Conservation (phyloP, 805 yeast species). For the Wickerhamiella azymoides region DNA sequence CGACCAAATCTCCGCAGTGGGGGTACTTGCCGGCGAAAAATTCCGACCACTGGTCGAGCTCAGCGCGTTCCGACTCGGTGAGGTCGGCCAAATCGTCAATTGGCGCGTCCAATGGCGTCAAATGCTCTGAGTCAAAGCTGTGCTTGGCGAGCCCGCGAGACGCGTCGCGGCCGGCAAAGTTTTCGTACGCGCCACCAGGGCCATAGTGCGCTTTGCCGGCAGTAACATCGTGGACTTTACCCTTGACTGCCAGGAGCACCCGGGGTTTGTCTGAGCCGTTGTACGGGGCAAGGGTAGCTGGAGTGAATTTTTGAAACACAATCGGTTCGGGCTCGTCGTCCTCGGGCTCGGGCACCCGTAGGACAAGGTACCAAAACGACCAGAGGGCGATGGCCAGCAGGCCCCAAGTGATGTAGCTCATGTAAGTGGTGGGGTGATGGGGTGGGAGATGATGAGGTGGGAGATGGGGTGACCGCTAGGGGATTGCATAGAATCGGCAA, state of each 20-base stretch:
- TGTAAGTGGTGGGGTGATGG: too few relatives aligned
- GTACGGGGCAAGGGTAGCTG: constrained; percentile 53
- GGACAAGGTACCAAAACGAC: background rate
- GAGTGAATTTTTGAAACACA: constrained; percentile 44
- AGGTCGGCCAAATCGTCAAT: constrained; percentile 60
- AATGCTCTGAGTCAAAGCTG: constrained; percentile 57
- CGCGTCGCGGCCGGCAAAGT: constrained; percentile 94
- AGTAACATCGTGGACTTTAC: constrained; percentile 73
- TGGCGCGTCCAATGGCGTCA: constrained; percentile 61
- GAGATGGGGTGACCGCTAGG: too few relatives aligned
- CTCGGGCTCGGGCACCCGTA: background rate
- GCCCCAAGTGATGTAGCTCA: background rate
- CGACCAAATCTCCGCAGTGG: constrained; percentile 55
- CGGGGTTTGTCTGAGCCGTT: constrained; percentile 71
- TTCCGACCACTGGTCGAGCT: constrained; percentile 73
- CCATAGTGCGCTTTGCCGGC: constrained; percentile 78
- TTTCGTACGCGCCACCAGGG: constrained; percentile 88
- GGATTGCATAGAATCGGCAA: too few relatives aligned
- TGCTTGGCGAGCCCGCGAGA: constrained; percentile 82
- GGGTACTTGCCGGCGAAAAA: constrained; percentile 75
- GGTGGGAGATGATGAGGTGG: too few relatives aligned
- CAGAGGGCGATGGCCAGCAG: background rate
- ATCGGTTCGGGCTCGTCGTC: constrained; percentile 20
- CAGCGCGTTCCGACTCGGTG: constrained; percentile 41
- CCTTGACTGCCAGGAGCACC: constrained; percentile 76